phyloP scores from a whole-genome alignment of 78 protist species.

The slime mould (Dictyostelium discoideum) region dicty_2.7 NC_007090.3:44001-44500 shows the following conservation, averaged over 20 bases:
- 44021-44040: conserved; percentile 59
- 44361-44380: conserved; percentile 57
- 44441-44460: conserved; percentile 25
- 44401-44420: conserved; percentile 8
- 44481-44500: conserved; percentile 63
- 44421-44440: conserved; percentile 71
- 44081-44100: conserved; percentile 51
- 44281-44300: too few relatives aligned
- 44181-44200: conserved; percentile 60
- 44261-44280: neutral
- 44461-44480: conserved; percentile 48
- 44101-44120: conserved; percentile 60
- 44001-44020: neutral
- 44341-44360: conserved; percentile 49
- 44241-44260: too few relatives aligned
- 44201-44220: neutral
- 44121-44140: conserved; percentile 44
- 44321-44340: neutral
- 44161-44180: conserved; percentile 64
- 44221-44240: too few relatives aligned
- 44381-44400: neutral
- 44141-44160: conserved; percentile 52
- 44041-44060: conserved; percentile 44
- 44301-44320: too few relatives aligned
- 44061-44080: conserved; percentile 10